phyloP scores from a whole-genome alignment of 139 green algal genomes.

The Parachlorella kessleri region DNA sequence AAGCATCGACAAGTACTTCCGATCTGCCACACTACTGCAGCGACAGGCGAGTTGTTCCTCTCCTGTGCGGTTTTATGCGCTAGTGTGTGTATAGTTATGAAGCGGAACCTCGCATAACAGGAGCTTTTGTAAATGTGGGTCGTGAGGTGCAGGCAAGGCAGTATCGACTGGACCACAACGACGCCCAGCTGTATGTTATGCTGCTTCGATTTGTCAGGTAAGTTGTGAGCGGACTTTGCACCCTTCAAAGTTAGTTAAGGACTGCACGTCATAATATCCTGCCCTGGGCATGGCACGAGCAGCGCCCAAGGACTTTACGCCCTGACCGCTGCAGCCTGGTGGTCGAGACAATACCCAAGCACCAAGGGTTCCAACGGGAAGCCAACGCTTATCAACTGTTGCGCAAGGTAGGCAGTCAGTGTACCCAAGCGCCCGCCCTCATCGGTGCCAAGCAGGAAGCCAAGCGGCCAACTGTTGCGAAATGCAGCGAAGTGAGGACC shows the following conservation, averaged over 20 bases:
- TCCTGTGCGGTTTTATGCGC: neutral
- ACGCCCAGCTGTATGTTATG: slow-evolving; percentile 84
- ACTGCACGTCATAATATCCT: too few relatives aligned
- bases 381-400: slow-evolving; percentile 45
- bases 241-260: too few relatives aligned
- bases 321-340: slow-evolving; percentile 71
- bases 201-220: slow-evolving; percentile 79
- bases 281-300: too few relatives aligned
- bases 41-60: slow-evolving; percentile 54
- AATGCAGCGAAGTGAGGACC: too few relatives aligned
- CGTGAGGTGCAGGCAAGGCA: slow-evolving; percentile 51
- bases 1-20: slow-evolving; percentile 61
- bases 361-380: slow-evolving; percentile 50
- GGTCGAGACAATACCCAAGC: slow-evolving; percentile 76
- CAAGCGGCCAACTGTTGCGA: too few relatives aligned
- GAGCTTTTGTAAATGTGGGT: neutral
- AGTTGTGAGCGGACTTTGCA: too few relatives aligned
- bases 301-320: too few relatives aligned
- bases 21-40: slow-evolving; percentile 51
- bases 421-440: too few relatives aligned
- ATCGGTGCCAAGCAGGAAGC: too few relatives aligned
- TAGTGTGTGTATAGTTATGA: too few relatives aligned
- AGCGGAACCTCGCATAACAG: too few relatives aligned
- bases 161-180: slow-evolving; percentile 61
- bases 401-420: neutral